phyloP scores from a whole-genome alignment of 2,329 filamentous ascomycete species.

The Botrytis sinoallii region DNA sequence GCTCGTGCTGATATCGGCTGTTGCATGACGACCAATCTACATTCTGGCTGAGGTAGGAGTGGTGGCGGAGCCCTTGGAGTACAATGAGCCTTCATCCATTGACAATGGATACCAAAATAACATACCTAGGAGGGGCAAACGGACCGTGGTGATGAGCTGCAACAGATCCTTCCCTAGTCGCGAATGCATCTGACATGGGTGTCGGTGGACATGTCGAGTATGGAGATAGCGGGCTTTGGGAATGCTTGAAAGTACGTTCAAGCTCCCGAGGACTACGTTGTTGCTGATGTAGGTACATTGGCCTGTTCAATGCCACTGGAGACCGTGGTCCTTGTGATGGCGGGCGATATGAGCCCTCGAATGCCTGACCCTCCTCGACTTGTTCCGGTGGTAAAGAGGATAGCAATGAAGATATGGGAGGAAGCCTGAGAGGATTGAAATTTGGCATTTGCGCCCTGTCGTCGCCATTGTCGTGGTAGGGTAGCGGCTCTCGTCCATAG shows the following conservation, averaged over 20 bases:
- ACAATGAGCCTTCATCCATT: conserved; percentile 14
- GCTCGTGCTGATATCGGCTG: conserved; percentile 75
- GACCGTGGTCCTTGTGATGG: conserved; percentile 16
- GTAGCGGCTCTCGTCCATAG: conserved; percentile 9
- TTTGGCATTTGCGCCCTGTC: conserved; percentile 15
- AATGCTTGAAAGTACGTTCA: conserved; percentile 15
- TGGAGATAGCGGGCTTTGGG: conserved; percentile 7
- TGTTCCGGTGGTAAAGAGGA: conserved; percentile 10
- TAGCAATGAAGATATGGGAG: conserved; percentile 17
- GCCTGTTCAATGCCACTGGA: conserved; percentile 6
- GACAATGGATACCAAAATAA: conserved; percentile 7
- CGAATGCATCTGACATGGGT: background rate
- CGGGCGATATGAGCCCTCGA: conserved; percentile 8
- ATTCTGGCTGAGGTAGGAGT: conserved; percentile 13
- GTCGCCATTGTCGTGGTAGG: conserved; percentile 16
- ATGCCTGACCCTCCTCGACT: background rate
- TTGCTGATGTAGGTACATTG: conserved; percentile 17
- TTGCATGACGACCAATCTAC: conserved; percentile 43
- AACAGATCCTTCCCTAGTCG: conserved; percentile 11
- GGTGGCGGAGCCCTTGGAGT: background rate
- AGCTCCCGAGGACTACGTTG: conserved; percentile 13
- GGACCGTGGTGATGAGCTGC: conserved; percentile 14
- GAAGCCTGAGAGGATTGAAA: conserved; percentile 5
- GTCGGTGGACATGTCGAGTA: conserved; percentile 8
- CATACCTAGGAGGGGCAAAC: conserved; percentile 18